These are phyloP conservation scores for Trichoderma oligosporum DNA, from an alignment of 2,329 filamentous ascomycete genomes.

Conservation along the genomic window DNA sequence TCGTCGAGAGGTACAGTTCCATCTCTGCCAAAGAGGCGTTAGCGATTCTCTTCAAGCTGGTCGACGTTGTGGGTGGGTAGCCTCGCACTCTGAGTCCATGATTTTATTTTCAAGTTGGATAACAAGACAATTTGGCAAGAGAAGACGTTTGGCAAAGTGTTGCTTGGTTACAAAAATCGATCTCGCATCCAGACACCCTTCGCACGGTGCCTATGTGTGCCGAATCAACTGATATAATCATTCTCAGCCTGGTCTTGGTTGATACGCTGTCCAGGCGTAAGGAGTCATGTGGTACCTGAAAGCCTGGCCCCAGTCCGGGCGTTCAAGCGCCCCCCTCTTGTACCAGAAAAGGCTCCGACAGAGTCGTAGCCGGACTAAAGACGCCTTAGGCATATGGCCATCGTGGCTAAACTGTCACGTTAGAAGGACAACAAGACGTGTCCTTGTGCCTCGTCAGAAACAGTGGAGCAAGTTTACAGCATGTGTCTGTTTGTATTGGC, in stretches of 20 bases:
- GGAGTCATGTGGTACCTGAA: slow-evolving; percentile 32
- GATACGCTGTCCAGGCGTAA: slow-evolving; percentile 20
- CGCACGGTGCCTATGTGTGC: slow-evolving; percentile 20
- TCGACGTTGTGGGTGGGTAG: slow-evolving; percentile 2
- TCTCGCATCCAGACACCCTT: slow-evolving; percentile 7
- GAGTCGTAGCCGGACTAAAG: slow-evolving; percentile 27
- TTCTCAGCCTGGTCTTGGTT: slow-evolving; percentile 9
- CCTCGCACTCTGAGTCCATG: slow-evolving; percentile 32
- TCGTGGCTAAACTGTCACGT: slow-evolving; percentile 21
- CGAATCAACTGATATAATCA: slow-evolving; percentile 20
- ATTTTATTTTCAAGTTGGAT: background rate
- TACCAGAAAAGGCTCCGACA: slow-evolving; percentile 26
- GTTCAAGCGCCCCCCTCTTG: slow-evolving; percentile 30
- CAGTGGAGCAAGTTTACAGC: slow-evolving; percentile 11
- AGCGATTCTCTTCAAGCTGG: background rate
- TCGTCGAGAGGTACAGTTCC: slow-evolving; percentile 54
- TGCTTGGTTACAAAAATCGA: background rate
- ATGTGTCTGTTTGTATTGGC: slow-evolving; percentile 6
- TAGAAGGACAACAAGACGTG: slow-evolving; percentile 12
- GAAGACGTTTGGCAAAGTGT: background rate
- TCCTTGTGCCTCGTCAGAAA: slow-evolving; percentile 7
- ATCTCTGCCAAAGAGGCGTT: slow-evolving; percentile 36
- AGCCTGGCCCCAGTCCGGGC: slow-evolving; percentile 33
- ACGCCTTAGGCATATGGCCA: slow-evolving; percentile 27
- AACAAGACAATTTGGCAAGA: background rate